Evolutionary conservation across 176 grass and related monocot species (phyloP), one percentile per base, ranked within the genome.

Genomic region (Puccinellia tenuiflora): DNA sequence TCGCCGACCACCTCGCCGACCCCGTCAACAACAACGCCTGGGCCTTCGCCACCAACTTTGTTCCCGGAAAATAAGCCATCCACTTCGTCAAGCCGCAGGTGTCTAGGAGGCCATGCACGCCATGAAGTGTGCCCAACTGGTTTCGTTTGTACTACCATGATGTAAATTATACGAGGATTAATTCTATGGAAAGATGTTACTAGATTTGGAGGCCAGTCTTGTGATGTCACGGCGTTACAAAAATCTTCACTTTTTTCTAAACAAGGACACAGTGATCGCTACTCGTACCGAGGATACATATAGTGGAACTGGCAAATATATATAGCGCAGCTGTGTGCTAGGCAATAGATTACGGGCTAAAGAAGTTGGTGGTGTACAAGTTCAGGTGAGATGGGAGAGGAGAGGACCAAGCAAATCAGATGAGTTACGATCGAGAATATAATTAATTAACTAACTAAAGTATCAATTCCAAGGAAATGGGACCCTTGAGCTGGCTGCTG

Each of bases 21-120:
- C 92, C 89, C 0, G 92, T 94, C 69, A 91, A 87, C 90, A 94
- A 90, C 90, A 94, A 94, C 78, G 92, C 92, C 6, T 94, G 85
- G 90, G 68, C 92, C 11, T 94, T 83, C 31, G 90, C 92, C 85
- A 94, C 92, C 85, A 94, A 94, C 87, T 94, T 94, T 52, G 92
- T 94, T 8, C 92, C 92, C 68, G 90, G 90, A 51, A 92, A 90
- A 10, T 59, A 59, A 59, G 55, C 21, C 52, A 20, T 51, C 48
- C 48, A 51, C 48, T 51, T 18, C 16, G 46, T 3, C 1, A 4
- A 34, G 33, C 33, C 35, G 5, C 5, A 38, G 5, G 18, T 15
- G 50, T 53, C 6, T 2, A 1, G 20, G 18, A 53, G 50, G 21
- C 50, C 18, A 21, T 53, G 50, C 50, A 21, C 50, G 18, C 11